These are phyloP conservation scores for Reticulascus tulasneorum DNA, from an alignment of 2,329 filamentous ascomycete species.

Conservation along the genomic window DNA sequence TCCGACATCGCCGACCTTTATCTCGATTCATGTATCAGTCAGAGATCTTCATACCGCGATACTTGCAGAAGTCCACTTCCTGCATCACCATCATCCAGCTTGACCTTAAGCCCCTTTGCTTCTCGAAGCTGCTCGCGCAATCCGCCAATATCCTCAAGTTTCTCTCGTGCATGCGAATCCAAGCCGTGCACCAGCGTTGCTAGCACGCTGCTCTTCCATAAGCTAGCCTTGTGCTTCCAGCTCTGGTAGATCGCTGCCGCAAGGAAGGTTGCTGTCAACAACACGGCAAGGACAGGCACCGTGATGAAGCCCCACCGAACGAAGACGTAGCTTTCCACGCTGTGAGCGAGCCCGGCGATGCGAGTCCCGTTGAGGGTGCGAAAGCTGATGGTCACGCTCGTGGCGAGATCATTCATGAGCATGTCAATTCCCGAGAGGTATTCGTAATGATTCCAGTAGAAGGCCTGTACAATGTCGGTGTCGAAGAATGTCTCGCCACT, in stretches of 20 bases:
- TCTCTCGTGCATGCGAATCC: constrained; percentile 21
- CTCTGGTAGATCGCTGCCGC: constrained; percentile 20
- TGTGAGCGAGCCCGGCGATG: constrained; percentile 23
- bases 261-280: constrained; percentile 25
- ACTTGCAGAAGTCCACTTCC: constrained; percentile 9
- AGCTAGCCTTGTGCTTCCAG: constrained; percentile 17
- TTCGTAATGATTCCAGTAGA: constrained; percentile 36
- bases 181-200: constrained; percentile 31
- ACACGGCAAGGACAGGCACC: constrained; percentile 25
- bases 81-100: constrained; percentile 19
- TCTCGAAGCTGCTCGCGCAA: constrained; percentile 20
- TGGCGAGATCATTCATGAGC: constrained; percentile 29
- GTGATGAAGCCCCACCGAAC: constrained; percentile 32
- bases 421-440: constrained; percentile 27
- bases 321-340: constrained; percentile 25
- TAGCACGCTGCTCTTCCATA: constrained; percentile 32
- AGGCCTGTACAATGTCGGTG: constrained; percentile 32
- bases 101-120: constrained; percentile 21
- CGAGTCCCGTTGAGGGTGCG: constrained; percentile 22
- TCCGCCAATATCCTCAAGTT: constrained; percentile 16
- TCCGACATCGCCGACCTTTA: too few species aligned
- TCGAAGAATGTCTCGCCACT: constrained; percentile 28
- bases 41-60: constrained; percentile 8
- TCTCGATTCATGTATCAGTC: too few species aligned
- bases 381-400: constrained; percentile 29